Evolutionary conservation across 441 rosid species (phyloP).

Genomic region (Syzygium malaccense): DNA sequence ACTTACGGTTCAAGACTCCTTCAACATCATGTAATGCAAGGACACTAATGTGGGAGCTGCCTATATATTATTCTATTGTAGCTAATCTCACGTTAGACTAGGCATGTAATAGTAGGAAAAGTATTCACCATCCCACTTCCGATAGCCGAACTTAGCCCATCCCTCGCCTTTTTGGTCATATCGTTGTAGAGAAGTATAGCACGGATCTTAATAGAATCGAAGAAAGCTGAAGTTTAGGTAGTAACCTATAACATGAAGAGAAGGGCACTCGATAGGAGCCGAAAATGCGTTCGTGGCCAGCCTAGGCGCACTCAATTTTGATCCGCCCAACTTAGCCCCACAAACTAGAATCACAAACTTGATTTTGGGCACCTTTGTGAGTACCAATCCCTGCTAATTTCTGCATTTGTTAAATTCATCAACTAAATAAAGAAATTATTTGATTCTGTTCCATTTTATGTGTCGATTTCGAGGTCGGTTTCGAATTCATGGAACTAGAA

Average conservation of each 20-base stretch:
- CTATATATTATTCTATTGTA: background rate
- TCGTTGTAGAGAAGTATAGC: no score
- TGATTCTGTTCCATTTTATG: no score
- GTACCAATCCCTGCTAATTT: conserved; percentile 31
- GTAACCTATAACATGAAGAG: conserved; percentile 67
- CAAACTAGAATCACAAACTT: conserved; percentile 55
- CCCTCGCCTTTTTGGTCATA: no score
- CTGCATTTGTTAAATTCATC: background rate
- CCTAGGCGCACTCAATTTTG: conserved; percentile 38
- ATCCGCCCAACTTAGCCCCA: conserved; percentile 39
- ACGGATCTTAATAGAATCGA: background rate
- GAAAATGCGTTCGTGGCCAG: conserved; percentile 53
- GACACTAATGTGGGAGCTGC: background rate
- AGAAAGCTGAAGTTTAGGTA: background rate
- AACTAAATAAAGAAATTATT: no score
- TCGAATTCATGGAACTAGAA: no score
- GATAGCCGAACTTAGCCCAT: no score
- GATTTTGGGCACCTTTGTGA: conserved; percentile 45
- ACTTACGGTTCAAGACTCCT: background rate
- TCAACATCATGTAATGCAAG: background rate
- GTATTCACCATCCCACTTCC: background rate
- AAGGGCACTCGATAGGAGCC: conserved; percentile 41
- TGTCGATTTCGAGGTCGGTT: no score
- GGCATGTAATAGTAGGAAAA: background rate
- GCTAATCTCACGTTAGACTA: background rate